Evolutionary conservation across 2,329 filamentous ascomycete species (phyloP).

Genomic region (Aureobasidium sp.): DNA sequence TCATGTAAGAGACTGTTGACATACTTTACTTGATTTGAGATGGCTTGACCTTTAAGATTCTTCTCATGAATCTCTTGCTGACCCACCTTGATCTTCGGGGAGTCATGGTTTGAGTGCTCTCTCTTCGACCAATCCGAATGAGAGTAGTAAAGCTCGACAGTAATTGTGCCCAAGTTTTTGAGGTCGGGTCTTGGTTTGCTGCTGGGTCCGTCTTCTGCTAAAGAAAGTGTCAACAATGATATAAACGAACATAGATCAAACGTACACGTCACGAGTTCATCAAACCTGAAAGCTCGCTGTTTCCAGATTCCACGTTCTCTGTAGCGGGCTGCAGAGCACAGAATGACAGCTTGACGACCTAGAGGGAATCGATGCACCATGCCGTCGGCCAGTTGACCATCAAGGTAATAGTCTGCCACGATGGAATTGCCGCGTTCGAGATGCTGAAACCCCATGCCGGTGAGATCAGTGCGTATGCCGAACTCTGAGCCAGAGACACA

Average conservation of each 20-base stretch:
- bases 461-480: slow-evolving; percentile 13
- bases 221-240: background rate
- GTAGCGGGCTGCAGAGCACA: background rate
- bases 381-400: background rate
- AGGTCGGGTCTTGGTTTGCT: background rate
- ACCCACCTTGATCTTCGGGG: too few relatives aligned
- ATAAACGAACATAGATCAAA: background rate
- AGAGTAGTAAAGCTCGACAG: background rate
- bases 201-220: background rate
- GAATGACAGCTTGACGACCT: background rate
- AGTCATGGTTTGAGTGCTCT: background rate
- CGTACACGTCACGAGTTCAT: background rate
- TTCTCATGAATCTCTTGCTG: slow-evolving; percentile 18
- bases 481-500: slow-evolving; percentile 18
- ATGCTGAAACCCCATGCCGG: background rate
- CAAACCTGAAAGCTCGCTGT: background rate
- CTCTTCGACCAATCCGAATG: too few relatives aligned
- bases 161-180: background rate
- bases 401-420: background rate
- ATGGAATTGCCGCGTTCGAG: background rate
- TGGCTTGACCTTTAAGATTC: slow-evolving; percentile 18
- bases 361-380: background rate
- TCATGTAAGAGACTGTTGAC: background rate
- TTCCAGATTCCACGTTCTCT: background rate
- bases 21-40: slow-evolving; percentile 17